Evolutionary conservation across 2,329 filamentous ascomycete genomes (phyloP).

Genomic region (Xylaria sp.): DNA sequence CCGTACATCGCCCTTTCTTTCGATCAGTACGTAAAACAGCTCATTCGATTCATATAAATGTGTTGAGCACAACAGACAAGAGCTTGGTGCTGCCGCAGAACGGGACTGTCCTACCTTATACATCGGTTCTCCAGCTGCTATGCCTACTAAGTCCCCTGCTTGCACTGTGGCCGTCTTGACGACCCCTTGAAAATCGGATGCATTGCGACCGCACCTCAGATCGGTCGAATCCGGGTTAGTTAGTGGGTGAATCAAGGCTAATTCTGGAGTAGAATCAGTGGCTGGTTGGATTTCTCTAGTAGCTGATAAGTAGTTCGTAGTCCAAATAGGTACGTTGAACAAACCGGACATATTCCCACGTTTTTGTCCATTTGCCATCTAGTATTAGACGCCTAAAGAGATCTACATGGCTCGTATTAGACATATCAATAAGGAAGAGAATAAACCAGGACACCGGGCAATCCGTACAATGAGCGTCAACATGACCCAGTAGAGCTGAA

Average conservation of each 20-base stretch:
- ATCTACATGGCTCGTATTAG: neutral
- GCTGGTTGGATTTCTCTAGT: neutral
- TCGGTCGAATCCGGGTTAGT: constrained; percentile 2
- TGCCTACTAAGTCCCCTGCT: neutral
- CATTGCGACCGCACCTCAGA: constrained; percentile 4
- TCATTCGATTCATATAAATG: neutral
- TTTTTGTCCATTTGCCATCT: neutral
- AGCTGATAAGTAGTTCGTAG: neutral
- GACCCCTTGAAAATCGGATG: neutral
- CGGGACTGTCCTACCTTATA: neutral
- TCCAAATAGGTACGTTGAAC: neutral
- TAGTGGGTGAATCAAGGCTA: neutral
- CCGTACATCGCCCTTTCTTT: constrained; percentile 1
- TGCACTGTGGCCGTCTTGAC: constrained; percentile 5
- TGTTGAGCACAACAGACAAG: neutral
- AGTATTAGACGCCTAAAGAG: neutral
- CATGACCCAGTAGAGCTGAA: neutral
- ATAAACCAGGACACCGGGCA: neutral
- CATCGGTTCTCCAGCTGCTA: constrained; percentile 1
- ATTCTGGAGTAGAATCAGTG: neutral
- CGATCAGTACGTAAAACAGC: neutral
- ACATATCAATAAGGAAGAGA: neutral
- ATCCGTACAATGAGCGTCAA: neutral
- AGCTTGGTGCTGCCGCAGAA: neutral
- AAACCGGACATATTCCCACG: constrained; percentile 7